These are phyloP conservation scores for Cytospora piceicola DNA, from an alignment of 2,329 filamentous ascomycete species.

Conservation along the genomic window DNA sequence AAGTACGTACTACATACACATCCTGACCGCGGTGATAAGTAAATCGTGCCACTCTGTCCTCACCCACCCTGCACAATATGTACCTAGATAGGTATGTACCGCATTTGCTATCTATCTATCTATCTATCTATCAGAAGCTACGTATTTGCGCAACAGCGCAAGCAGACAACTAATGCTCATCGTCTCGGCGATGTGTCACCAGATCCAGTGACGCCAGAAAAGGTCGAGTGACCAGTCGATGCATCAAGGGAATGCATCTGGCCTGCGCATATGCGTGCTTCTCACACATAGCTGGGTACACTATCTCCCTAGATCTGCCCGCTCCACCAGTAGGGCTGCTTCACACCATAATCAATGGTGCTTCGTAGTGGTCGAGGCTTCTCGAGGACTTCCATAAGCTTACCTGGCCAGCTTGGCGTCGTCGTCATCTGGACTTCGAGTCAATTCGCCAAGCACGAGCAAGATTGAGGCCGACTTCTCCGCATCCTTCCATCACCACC, in stretches of 20 bases:
- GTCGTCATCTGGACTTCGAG: conserved; percentile 11
- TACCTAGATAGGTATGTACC: background rate
- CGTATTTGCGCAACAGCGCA: background rate
- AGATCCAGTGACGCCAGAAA: background rate
- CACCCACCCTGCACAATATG: background rate
- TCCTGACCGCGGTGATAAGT: background rate
- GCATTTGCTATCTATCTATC: background rate
- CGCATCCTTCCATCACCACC: conserved; percentile 2
- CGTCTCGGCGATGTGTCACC: background rate
- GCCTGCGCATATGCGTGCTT: background rate
- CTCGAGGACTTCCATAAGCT: conserved; percentile 8
- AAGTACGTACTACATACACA: too few relatives aligned
- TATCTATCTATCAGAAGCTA: too few relatives aligned
- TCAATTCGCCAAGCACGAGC: conserved; percentile 5
- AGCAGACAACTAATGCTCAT: background rate
- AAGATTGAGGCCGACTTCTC: background rate
- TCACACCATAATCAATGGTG: conserved; percentile 10
- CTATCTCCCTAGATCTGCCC: conserved; percentile 1
- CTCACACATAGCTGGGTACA: background rate
- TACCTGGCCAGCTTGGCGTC: conserved; percentile 6
- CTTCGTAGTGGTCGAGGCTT: background rate
- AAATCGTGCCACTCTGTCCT: background rate
- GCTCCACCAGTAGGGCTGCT: conserved; percentile 26
- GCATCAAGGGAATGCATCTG: background rate
- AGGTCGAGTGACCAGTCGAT: background rate